Evolutionary conservation across 2,329 filamentous ascomycete genomes (phyloP), one percentile per base, ranked within the genome.

Genomic region (Aspergillus uvarum): DNA sequence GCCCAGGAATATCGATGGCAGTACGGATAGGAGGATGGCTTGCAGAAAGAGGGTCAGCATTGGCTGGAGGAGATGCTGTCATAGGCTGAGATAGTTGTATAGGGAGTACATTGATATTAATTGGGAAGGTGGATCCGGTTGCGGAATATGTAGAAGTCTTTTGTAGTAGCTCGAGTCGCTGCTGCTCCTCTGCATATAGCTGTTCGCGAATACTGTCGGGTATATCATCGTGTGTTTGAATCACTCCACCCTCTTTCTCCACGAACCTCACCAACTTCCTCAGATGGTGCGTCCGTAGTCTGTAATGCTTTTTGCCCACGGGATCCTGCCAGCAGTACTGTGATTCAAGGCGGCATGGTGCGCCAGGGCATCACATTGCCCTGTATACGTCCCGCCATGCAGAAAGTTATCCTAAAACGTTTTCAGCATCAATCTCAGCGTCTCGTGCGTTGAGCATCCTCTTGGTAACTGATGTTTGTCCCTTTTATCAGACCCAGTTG

Each of bases 341-440:
- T 12, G 29, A 67, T 50, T 59, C 47, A 48, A 65, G 61, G 48
- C 69, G 49, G 58, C 66, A 76, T 47, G 62, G 67, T 54, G 63
- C 59, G 12, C 69, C 65, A 54, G 67, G 67, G 54, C 68, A 77
- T 26, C 65, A 69, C 59, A 77, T 71, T 14, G 68, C 44, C 42
- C 47, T 61, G 59, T 77, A 76, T 7, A 76, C 68, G 44, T 71
- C 59, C n/a, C 59, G 54, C 70, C 65, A 76, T 61, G 68, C 54
- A 21, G 69, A 68, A 51, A 68, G 64, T 54, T 66, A 57, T 47
- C 70, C 66, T 35, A 61, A 65, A 19, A 31, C 56, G 31, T 68
- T 47, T 63, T 74, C 64, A 26, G 63, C 67, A 59, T 68, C 56
- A 47, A 73, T 60, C 49, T 71, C 51, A 57, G 42, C 42, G 58